Evolutionary conservation across 208 protist species (phyloP).

Genomic region (Leishmania braziliensis): DNA sequence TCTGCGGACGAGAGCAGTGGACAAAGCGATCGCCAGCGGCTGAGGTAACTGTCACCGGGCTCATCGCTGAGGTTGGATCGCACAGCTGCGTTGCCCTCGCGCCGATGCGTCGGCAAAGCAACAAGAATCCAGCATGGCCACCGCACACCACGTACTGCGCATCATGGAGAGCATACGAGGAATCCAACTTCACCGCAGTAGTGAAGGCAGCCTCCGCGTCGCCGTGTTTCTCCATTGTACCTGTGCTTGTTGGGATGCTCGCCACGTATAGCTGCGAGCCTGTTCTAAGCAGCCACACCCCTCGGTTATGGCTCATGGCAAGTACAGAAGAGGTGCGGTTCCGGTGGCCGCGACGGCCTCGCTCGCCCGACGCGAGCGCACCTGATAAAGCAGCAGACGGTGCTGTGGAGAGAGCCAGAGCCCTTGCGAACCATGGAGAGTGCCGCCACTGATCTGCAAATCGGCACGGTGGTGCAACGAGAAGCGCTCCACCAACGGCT

Average conservation of each 20-base stretch:
- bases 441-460: conserved; percentile 29
- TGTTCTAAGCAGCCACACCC: conserved; percentile 25
- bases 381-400: neutral
- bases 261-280: conserved; percentile 10
- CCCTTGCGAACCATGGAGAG: conserved; percentile 19
- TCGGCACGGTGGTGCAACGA: conserved; percentile 28
- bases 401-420: conserved; percentile 1
- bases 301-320: conserved; percentile 23
- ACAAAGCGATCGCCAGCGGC: conserved; percentile 11
- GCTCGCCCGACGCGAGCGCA: neutral
- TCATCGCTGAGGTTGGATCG: neutral
- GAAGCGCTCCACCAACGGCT: neutral
- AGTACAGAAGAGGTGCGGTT: conserved; percentile 8
- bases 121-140: conserved; percentile 24
- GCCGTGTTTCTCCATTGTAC: neutral
- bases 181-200: neutral
- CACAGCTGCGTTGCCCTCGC: neutral
- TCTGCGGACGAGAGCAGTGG: neutral
- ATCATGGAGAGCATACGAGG: conserved; percentile 12
- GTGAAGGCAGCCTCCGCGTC: neutral
- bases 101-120: conserved; percentile 17
- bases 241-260: conserved; percentile 9
- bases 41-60: neutral
- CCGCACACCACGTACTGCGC: conserved; percentile 21
- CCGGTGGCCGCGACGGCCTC: conserved; percentile 3